Base-by-base conservation (phyloP, 129 eudicot species). In the Escallonia herrerae region DNA sequence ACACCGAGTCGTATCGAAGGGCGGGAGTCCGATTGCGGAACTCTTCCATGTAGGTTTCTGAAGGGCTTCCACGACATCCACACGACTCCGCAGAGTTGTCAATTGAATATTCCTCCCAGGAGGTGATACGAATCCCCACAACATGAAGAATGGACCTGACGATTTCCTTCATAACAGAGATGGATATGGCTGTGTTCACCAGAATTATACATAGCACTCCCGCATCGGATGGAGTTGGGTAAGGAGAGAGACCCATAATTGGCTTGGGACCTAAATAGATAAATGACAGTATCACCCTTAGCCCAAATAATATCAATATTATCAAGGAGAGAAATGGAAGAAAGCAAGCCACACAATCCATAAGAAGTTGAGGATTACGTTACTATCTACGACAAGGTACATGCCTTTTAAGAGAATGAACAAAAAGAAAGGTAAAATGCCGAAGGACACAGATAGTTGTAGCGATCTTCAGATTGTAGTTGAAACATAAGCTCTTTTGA, bases 231-330 rank as follows among this genome's bases (percentile, higher is more conserved):
- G 97, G 91, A 42, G 64, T 72, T 57, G 80, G 80, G 80, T 79
- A 86, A 42, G 87, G 77, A 50, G 97, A 81, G n/a, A 90, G 86
- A 60, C 95, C 97, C 97, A 90, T 89, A 4, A 51, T 67, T 72
- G 61, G 48, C 67, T 33, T 37, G 63, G 63, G 59, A 83, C 89
- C 96, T 89, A 63, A 47, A 50, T 54, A 37, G 38, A 73, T 40
- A 49, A 58, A 43, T 9, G 71, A 2, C n/a, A 46, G 43, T 12
- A 3, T 42, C 41, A 52, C 12, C 0, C 52, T 38, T 33, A 49
- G 49, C 40, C n/a, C 49, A 50, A 5, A 50, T 49, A 2, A 22
- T 13, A 33, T 37, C 44, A 48, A 64, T 45, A 64, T 5, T 15
- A 10, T 22, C 33, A 59, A 40, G 47, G n/a, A 54, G 43, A 48